Base-by-base conservation (phyloP, 306 rosid genomes). In the Medicago lupulina region DNA sequence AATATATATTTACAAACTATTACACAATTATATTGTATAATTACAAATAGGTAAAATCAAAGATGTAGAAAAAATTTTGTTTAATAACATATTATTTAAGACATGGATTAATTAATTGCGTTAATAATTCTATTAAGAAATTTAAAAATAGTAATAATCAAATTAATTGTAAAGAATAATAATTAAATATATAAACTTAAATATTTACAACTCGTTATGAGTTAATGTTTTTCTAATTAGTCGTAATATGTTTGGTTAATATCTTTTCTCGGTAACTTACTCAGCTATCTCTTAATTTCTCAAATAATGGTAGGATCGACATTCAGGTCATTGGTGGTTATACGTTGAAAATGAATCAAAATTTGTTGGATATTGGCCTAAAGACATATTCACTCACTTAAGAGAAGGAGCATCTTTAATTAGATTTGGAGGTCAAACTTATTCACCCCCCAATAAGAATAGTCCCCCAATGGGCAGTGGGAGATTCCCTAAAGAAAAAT, bases 381-480 rank as follows among this genome's bases (percentile, higher is more conserved):
- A 75, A n/a, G 41, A 63, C 12, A 0, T 58, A 12, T 58, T 58
- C 64, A 58, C 3, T 58, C 64, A 58, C 3, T 23, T 58, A 5
- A 58, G 9, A 3, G 25, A 1, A 4, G 38, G 39, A 2, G 16
- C 64, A 4, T 34, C 53, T 11, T 7, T 63, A 16, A 18, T 62
- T 13, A 49, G 23, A 47, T 75, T 46, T 49, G 79, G 63, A 3
- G 79, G 79, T 8, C 51, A 63, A 64, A 75, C 64, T 9, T 34
- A 11, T 50, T 23, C 79, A 49, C 39, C 64, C 0, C 40, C 53
- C 0, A 9, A 63, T 64, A 47, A 4, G 11, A 3, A 3, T 0
- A 75, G 21, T 47, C 79, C 79, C 3, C 71, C 79, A 17, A 74
- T 74, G 79, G 79, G 79, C 4, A 74, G 71, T 75, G 79, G 72